Conservation (phyloP, 164 flowering plant genomes). For the Euptelea pleiosperma region DNA sequence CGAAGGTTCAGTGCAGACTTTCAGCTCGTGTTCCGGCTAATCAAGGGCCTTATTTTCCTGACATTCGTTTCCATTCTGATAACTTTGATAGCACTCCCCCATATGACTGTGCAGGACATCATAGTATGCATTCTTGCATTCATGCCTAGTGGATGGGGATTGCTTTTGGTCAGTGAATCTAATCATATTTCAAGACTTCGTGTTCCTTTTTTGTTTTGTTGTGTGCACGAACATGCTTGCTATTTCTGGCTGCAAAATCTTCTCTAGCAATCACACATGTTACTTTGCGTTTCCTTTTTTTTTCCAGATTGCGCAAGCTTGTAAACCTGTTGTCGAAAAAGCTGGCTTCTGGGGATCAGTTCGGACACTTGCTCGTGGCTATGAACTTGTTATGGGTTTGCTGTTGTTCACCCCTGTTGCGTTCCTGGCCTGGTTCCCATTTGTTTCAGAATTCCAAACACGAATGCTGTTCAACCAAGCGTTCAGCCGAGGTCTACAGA, state of each 20-base stretch:
- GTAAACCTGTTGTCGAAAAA: conserved; percentile 50
- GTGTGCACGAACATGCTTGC: too few species aligned
- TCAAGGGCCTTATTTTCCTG: conserved; percentile 80
- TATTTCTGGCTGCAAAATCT: too few species aligned
- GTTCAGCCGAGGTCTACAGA: conserved; percentile 97
- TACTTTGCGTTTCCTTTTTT: too few species aligned
- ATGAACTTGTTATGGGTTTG: conserved; percentile 85
- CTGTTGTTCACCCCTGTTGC: conserved; percentile 93
- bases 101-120: conserved; percentile 70
- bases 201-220: too few species aligned
- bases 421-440: conserved; percentile 95
- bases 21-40: conserved; percentile 75
- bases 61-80: conserved; percentile 63
- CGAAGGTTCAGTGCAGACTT: conserved; percentile 71
- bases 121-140: conserved; percentile 85
- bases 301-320: conserved; percentile 90
- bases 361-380: conserved; percentile 84
- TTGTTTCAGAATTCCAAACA: conserved; percentile 94
- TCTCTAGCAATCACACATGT: too few species aligned
- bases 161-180: conserved; percentile 64
- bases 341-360: conserved; percentile 87
- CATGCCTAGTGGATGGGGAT: conserved; percentile 96
- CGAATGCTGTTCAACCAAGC: conserved; percentile 98
- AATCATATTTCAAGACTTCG: too few species aligned
- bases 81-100: conserved; percentile 55